A percentile compares a stretch with the other conserved stretches of the same genome.
phyloP scores from a whole-genome alignment of 2,329 filamentous ascomycete genomes.

The Fusarium sp. region DNA sequence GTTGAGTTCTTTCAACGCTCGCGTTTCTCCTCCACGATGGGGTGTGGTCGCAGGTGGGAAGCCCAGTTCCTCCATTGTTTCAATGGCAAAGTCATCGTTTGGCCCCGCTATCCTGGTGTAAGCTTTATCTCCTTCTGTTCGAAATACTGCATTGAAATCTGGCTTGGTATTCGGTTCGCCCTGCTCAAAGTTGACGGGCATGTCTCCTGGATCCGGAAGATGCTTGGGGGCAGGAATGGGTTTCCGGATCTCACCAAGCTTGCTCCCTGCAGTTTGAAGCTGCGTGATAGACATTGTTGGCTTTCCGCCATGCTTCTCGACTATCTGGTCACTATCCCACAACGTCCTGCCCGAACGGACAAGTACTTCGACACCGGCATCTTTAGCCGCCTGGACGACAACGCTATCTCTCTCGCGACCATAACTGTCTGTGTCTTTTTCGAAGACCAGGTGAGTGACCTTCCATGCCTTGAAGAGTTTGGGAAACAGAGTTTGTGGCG shows the following conservation, averaged over 20 bases:
- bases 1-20: constrained; percentile 67
- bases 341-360: constrained; percentile 72
- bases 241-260: constrained; percentile 68
- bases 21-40: constrained; percentile 76
- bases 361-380: constrained; percentile 76
- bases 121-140: constrained; percentile 63
- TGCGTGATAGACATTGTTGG: constrained; percentile 80
- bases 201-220: constrained; percentile 73
- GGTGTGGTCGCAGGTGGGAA: constrained; percentile 71
- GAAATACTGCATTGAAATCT: constrained; percentile 69
- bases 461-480: constrained; percentile 79
- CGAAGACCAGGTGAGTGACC: constrained; percentile 80
- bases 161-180: constrained; percentile 59
- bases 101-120: constrained; percentile 73
- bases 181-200: constrained; percentile 67
- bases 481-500: constrained; percentile 74
- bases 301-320: constrained; percentile 71
- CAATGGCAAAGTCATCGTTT: constrained; percentile 74
- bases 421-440: constrained; percentile 82
- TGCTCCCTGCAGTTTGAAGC: constrained; percentile 69
- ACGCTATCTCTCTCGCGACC: constrained; percentile 69
- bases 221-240: constrained; percentile 68
- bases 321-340: constrained; percentile 77
- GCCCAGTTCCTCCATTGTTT: constrained; percentile 76
- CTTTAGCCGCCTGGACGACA: constrained; percentile 67